Base-by-base conservation (phyloP, 805 yeast genomes). In the Tetrapisispora nanseiensis region DNA sequence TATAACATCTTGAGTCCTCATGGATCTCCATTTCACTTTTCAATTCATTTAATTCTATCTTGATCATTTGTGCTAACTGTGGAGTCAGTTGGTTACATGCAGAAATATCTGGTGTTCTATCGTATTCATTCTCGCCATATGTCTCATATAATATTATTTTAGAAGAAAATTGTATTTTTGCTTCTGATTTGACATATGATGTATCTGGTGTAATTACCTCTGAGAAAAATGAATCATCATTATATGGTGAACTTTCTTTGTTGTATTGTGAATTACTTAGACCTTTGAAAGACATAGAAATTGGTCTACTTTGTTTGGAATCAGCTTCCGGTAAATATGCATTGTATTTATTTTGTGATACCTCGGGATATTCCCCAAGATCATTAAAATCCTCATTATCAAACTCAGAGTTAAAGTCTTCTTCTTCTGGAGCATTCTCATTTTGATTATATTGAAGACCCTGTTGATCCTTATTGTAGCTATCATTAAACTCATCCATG, bases 1-100 rank as follows among this genome's bases (percentile, higher is more conserved):
- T 90, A 61, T 81, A 78, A 51, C 86, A 78, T 51, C 75, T 71
- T 2, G 95, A 85, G 18, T 73, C 76, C 39, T 77, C 82, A 59
- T 90, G 97, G 27, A 90, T 72, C 27, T 72, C 80, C 98, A 90
- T 90, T 46, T 74, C 76, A 19, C 78, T 67, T 65, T 86, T 89
- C 56, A 87, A 65, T 41, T 70, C 73, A 62, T 92, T 89, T 57
- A 90, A 68, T 62, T 90, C 97, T 30, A 81, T 83, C 63, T 80
- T 82, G 52, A 90, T 86, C 62, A 76, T 77, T 60, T 85, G 87
- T 0, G 97, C 96, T 57, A 87, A 65, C 44, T 73, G 70, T 6
- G 97, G 95, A 1, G 95, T 87, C 59, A 87, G 69, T 57, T 82
- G 86, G 62, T 89, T 86, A 65, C 97, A 90, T 2, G 97, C 87